Percentiles rank a stretch among this genome's conserved stretches.
Conservation (phyloP, 2,329 filamentous ascomycete species). For the Colletotrichum caudatum region DNA sequence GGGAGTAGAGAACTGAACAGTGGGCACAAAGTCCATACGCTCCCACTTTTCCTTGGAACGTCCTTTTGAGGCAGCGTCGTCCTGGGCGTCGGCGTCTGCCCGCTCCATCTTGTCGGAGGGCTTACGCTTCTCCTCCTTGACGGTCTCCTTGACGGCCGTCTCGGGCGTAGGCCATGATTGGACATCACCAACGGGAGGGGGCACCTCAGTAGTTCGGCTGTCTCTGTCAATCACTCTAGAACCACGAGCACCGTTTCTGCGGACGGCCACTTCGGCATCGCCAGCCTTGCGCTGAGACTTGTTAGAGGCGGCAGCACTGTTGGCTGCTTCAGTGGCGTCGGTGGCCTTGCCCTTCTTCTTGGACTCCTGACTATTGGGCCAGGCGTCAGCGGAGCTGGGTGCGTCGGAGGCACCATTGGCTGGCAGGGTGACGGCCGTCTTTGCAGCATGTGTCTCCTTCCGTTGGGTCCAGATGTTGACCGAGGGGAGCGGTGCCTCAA, state of each 20-base stretch:
- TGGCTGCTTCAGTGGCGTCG: constrained; percentile 43
- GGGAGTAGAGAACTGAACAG: constrained; percentile 88
- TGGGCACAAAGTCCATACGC: constrained; percentile 83
- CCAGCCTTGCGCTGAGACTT: constrained; percentile 58
- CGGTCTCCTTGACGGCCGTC: constrained; percentile 74
- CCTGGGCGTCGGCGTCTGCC: constrained; percentile 74
- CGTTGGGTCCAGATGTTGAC: constrained; percentile 93
- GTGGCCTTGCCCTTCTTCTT: constrained; percentile 52
- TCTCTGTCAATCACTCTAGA: constrained; percentile 58
- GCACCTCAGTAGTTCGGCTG: constrained; percentile 46
- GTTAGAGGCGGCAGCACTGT: constrained; percentile 51
- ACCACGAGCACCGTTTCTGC: constrained; percentile 59
- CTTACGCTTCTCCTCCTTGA: constrained; percentile 80
- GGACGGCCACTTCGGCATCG: constrained; percentile 57
- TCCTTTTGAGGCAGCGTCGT: constrained; percentile 62
- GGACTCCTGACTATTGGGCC: constrained; percentile 61
- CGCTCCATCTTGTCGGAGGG: constrained; percentile 67
- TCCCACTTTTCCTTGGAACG: constrained; percentile 88
- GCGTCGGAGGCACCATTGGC: constrained; percentile 44
- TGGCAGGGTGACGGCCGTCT: constrained; percentile 54
- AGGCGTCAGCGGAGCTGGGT: constrained; percentile 27
- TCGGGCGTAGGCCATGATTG: constrained; percentile 93
- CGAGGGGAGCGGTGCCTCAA: constrained; percentile 83
- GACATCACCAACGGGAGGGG: constrained; percentile 80
- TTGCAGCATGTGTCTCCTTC: constrained; percentile 72